Base-by-base conservation (phyloP, 2,329 filamentous ascomycete species). In the Curvularia spicifera region DNA sequence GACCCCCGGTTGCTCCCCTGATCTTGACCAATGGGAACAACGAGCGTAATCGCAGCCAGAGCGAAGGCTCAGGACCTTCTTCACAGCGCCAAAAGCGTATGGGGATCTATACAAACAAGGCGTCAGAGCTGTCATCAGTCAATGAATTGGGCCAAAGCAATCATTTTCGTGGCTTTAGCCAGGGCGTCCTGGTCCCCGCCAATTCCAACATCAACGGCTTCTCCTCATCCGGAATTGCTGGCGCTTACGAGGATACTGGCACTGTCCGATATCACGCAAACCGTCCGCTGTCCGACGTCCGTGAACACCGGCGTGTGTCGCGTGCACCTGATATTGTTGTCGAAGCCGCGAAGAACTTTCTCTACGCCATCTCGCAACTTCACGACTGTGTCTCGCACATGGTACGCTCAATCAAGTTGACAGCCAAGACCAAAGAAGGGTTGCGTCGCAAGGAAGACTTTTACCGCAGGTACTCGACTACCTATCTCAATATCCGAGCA, bases 1-100 rank as follows among this genome's bases (percentile, higher is more conserved):
- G 89, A 56, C 91, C 92, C 0, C 87, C 88, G 1, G 84, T 92
- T n/a, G 87, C 91, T 76, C 91, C 85, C n/a, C 74, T 85, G 31
- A 75, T 88, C 2, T 88, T 91, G 53, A 87, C 87, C 18, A 94
- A 84, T 63, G 81, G 68, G 13, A 60, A 85, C 28, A 90, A 87
- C 63, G 90, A 93, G 72, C 84, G 89, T 9, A 86, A 83, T 62
- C 78, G 86, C 64, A 88, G 85, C 67, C 84, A 87, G 59, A 88
- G 86, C 60, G 86, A 88, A 72, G 85, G 85, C 22, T 80, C 85
- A 5, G 75, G 76, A 0, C 65, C 83, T 77, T 70, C 83, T 73
- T 79, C 80, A 71, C 74, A 80, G 29, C 83, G 84, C 26, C 81
- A 80, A 59, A 85, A 86, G 66, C 81, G 86, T 18, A 87, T 87